Base-by-base conservation (phyloP, 345 rosid genomes). In the Luvunga scandens region DNA sequence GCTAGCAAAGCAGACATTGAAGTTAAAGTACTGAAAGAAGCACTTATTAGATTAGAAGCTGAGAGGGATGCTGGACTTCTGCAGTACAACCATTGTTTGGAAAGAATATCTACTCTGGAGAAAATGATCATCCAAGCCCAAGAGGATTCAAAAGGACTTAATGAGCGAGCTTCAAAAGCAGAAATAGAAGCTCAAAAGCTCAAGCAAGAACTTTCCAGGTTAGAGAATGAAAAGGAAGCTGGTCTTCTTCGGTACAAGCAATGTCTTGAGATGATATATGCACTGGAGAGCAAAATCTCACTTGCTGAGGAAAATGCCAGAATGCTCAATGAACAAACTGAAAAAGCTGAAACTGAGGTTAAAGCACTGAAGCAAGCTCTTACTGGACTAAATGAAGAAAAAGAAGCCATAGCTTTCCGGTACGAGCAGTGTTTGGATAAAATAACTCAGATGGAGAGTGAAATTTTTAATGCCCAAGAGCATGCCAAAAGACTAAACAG, bases 1-100 rank as follows among this genome's bases (percentile, higher is more conserved):
- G 97, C 98, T 65, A 85, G 89, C 85, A 91, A 85, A 87, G 93
- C 92, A 42, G 97, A 92, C 82, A 87, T 86, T 56, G 97, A 96
- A 84, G 88, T 87, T 62, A 87, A 85, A 83, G 80, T 87, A 81
- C 84, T 94, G 82, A 87, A 91, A 81, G 95, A 91, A 82, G 74
- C 91, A 66, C 90, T 92, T 25, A 76, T 82, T 31, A 88, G 88
- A 76, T 79, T 90, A 75, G 91, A 92, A 84, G 82, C 87, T n/a
- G 97, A 92, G 87, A 89, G 87, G 66, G 97, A 97, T 83, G 90
- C 86, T 36, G 84, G 81, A 57, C 88, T 90, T 88, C 87, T 87
- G 84, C 90, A 82, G 71, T 91, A 86, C 81, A 89, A 91, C 81
- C 88, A 86, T 76, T 87, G 91, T 71, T 66, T 90, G 88, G 87